These are phyloP conservation scores for Grosmannia clavigera DNA, from an alignment of 2,329 filamentous ascomycete species.

Conservation along the genomic window DNA sequence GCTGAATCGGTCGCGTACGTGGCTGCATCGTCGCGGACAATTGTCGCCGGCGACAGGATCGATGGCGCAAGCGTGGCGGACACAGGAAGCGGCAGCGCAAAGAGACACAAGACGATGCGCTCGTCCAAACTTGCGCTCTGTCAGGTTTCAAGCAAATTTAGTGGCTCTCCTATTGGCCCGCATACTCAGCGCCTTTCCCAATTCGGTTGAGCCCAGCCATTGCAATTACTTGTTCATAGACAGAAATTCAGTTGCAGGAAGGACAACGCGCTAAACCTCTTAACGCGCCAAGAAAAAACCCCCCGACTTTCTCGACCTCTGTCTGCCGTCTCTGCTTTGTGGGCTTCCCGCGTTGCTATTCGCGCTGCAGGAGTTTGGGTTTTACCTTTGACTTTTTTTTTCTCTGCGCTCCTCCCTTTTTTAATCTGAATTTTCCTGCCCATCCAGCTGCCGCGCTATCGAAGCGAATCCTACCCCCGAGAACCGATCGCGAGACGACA, in stretches of 20 bases:
- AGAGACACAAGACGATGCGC: neutral
- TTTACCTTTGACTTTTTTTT: neutral
- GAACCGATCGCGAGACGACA: no score
- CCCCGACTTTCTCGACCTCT: no score
- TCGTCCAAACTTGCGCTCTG: neutral
- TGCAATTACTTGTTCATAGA: neutral
- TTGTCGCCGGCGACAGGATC: no score
- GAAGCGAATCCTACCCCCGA: no score
- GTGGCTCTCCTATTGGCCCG: neutral
- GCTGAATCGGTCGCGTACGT: constrained; percentile 38
- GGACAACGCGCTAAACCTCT: constrained; percentile 11
- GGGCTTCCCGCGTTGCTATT: no score
- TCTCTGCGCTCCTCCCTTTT: neutral
- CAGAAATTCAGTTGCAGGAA: neutral
- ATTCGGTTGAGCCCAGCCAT: neutral
- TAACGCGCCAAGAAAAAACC: constrained; percentile 7
- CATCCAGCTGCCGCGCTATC: no score
- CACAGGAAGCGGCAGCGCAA: no score
- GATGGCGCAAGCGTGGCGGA: no score
- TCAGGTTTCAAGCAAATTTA: neutral
- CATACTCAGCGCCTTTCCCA: neutral
- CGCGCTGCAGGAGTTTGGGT: neutral
- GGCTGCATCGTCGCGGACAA: constrained; percentile 19
- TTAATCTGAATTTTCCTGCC: neutral
- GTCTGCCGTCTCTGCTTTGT: no score